Base-by-base conservation (phyloP, 768 basidiomycete species). In the Boletus tylopilopsis region DNA sequence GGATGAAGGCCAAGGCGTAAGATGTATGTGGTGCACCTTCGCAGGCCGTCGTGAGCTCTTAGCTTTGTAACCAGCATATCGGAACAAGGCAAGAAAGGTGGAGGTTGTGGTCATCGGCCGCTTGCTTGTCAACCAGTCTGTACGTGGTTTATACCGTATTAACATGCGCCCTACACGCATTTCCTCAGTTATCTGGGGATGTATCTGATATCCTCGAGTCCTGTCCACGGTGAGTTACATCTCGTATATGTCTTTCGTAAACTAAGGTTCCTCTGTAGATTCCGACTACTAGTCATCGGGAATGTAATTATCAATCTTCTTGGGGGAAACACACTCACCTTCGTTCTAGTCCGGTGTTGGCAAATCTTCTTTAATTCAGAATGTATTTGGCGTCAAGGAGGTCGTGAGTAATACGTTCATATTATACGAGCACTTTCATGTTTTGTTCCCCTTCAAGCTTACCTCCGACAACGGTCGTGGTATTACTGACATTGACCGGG, bases 221-320 rank as follows among this genome's bases (percentile, higher is more conserved):
- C n/a, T 58, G 56, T 54, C 24, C 47, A 37, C 29, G 15, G 56
- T 57, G 25, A 19, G 50, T 38, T 27, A 27, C 7, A 1, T 5
- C 11, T 36, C 6, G 0, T 16, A 2, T 27, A 4, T 22, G n/a
- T 18, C 18, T 9, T 5, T 21, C 22, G 2, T 13, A 21, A 4
- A 2, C 33, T 42, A 6, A 45, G 19, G 10, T 2, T 25, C 12
- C 4, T 12, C 2, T 21, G 6, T 32, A 59, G 56, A 25, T 59
- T 58, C 33, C 44, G 56, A 18, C 34, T 59, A 16, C 6, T 58
- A 27, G 33, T 57, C 1, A 58, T 57, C 11, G 56, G 56, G 3
- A 59, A 58, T 45, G 56, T 58, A 29, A 46, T 9, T 5, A 1
- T 16, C n/a, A 3, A 1, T 37, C 19, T 32, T 19, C 12, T 41